phyloP scores from a whole-genome alignment of 345 rosid genomes.

The Salix udensis region DNA sequence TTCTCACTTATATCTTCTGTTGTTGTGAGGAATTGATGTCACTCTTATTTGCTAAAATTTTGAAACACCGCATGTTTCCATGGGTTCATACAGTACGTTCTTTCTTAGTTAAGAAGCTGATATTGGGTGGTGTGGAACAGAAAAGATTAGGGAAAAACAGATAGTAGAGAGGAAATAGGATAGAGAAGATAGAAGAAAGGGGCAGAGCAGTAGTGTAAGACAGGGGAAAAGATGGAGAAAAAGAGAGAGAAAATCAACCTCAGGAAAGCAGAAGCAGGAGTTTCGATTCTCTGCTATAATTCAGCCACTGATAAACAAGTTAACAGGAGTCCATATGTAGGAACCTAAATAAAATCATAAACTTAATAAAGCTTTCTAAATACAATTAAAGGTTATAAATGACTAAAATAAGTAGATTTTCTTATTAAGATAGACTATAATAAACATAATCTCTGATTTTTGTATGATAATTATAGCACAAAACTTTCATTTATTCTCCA shows the following conservation, averaged over 20 bases:
- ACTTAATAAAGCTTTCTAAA: not conserved
- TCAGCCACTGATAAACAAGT: not conserved
- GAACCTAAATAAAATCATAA: not conserved
- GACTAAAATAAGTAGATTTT: not conserved
- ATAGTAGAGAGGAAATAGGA: not conserved
- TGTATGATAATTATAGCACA: not conserved
- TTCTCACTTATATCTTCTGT: not conserved
- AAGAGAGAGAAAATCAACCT: not conserved
- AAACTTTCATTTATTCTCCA: not conserved
- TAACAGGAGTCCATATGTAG: not conserved
- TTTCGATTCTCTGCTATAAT: not conserved
- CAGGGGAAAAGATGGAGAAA: not conserved
- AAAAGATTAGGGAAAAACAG: not conserved
- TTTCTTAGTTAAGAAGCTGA: not conserved
- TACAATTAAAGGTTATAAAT: not conserved
- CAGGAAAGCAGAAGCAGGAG: not conserved
- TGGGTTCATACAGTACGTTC: not conserved
- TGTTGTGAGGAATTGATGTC: not conserved
- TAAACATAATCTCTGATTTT: not conserved
- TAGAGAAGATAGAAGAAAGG: not conserved
- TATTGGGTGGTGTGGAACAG: not conserved
- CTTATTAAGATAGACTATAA: not conserved
- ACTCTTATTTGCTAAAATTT: not conserved
- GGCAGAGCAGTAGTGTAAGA: not conserved
- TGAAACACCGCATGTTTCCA: not conserved